A percentile compares a stretch with the other conserved stretches of the same genome.
Conservation (phyloP, 345 rosid species). For the Hibiscus trionum region DNA sequence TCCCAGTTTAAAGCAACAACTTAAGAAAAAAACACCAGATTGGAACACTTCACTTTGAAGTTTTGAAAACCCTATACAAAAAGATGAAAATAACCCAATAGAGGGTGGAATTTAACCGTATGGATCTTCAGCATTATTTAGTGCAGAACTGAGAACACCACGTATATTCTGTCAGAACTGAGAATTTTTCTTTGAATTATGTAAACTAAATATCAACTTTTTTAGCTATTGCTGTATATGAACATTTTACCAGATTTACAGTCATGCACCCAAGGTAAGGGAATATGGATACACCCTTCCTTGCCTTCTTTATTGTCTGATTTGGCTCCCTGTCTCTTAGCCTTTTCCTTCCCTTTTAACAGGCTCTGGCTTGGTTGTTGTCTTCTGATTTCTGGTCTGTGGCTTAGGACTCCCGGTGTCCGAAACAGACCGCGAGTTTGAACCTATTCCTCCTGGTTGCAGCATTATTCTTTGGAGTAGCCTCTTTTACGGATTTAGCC, state of each 20-base stretch:
- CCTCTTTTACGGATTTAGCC: constrained; percentile 27
- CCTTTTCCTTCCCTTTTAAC: constrained; percentile 33
- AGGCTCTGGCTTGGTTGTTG: constrained; percentile 34
- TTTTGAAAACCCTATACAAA: constrained; percentile 24
- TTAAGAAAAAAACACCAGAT: constrained; percentile 6
- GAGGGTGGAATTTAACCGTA: constrained; percentile 5
- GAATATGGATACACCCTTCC: background rate
- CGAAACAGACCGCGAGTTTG: constrained; percentile 32
- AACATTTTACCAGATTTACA: background rate
- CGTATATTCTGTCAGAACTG: background rate
- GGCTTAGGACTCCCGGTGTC: constrained; percentile 28
- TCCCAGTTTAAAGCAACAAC: constrained; percentile 11
- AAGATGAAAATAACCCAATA: constrained; percentile 11
- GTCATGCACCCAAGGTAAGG: background rate
- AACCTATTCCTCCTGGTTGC: constrained; percentile 31
- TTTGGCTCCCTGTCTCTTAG: constrained; percentile 39
- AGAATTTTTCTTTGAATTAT: background rate
- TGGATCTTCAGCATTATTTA: constrained; percentile 4
- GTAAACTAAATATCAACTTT: too few relatives aligned
- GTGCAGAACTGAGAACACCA: background rate
- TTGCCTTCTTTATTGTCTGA: constrained; percentile 42
- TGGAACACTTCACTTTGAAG: background rate
- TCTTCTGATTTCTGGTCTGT: constrained; percentile 54
- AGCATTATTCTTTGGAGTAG: constrained; percentile 29
- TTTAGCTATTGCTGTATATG: too few relatives aligned